Conservation (phyloP, 345 rosid genomes). For the Sisymbrium altissimum region DNA sequence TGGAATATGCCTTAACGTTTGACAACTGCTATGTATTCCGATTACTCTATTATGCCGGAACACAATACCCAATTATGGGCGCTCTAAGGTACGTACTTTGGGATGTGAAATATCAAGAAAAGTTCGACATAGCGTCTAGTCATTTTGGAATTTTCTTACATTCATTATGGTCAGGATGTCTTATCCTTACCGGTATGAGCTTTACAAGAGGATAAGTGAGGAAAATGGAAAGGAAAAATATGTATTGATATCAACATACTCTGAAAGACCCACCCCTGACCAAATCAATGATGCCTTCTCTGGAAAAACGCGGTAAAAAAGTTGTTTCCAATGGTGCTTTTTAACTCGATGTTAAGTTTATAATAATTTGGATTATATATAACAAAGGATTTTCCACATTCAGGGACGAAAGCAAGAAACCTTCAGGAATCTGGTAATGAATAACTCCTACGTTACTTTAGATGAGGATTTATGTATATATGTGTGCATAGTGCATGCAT, state of each 20-base stretch:
- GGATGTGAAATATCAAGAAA: background rate
- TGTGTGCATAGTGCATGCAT: background rate
- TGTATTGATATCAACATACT: slow-evolving; percentile 48
- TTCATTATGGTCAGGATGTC: slow-evolving; percentile 52
- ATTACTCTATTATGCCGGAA: slow-evolving; percentile 89
- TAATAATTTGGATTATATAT: background rate
- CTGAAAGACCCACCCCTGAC: slow-evolving; percentile 57
- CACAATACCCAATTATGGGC: slow-evolving; percentile 96
- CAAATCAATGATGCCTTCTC: slow-evolving; percentile 75
- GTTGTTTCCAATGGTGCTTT: background rate
- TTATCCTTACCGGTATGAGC: slow-evolving; percentile 57
- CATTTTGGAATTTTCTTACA: too few species aligned
- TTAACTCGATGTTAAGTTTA: background rate
- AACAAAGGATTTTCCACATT: background rate
- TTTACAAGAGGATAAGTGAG: slow-evolving; percentile 70
- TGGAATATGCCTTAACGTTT: slow-evolving; percentile 85
- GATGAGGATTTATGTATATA: background rate
- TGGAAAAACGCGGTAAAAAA: slow-evolving; percentile 52
- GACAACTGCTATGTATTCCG: slow-evolving; percentile 79
- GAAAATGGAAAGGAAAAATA: slow-evolving; percentile 62
- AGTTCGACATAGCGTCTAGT: background rate
- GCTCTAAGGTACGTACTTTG: slow-evolving; percentile 74
- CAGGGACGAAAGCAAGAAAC: slow-evolving; percentile 57
- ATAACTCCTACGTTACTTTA: background rate
- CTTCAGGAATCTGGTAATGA: slow-evolving; percentile 66